Base-by-base conservation (phyloP, 805 yeast species). In the Starmerella floris region DNA sequence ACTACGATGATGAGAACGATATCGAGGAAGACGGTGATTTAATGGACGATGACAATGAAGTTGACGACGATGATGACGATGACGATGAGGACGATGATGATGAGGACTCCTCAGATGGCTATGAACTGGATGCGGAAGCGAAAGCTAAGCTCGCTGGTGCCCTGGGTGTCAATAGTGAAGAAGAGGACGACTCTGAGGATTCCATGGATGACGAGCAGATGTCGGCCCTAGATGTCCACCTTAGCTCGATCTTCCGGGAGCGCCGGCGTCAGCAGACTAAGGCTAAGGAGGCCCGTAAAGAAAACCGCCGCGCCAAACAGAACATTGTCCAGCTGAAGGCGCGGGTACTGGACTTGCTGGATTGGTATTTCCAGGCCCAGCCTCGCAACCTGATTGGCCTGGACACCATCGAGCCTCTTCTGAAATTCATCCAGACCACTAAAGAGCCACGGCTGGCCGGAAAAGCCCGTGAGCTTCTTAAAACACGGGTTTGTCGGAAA, bases 201-300 rank as follows among this genome's bases (percentile, higher is more conserved):
- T 77, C 88, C 0, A 83, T 85, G 93, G 94, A 87, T 46, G 96
- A 87, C 60, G 95, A 87, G 54, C 85, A 85, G 58, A 88, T 88
- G 97, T 76, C 85, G 78, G 93, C 87, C 19, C 72, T 88, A 53
- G 97, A 88, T 57, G 81, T 70, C 20, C 91, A 84, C 47, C 65
- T 88, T 25, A 74, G 95, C 0, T 71, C 70, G 41, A 88, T 88
- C 42, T 88, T 88, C 69, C 74, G 79, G 55, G 88, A 84, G 54
- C 73, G 96, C 53, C 75, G 77, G 51, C 76, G 73, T 46, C 80
- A 82, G 0, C 60, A 83, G 41, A 61, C 74, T 9, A 64, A 65
- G 26, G 27, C 80, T 68, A 59, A 70, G 81, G 50, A 53, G 40
- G 49, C 52, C 54, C 83, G 83, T 53, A 60, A 69, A 19, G 93